Evolutionary conservation across 163 green algal genomes (phyloP), one percentile per base, ranked within the genome.

Genomic region (Trebouxia gelatinosa): DNA sequence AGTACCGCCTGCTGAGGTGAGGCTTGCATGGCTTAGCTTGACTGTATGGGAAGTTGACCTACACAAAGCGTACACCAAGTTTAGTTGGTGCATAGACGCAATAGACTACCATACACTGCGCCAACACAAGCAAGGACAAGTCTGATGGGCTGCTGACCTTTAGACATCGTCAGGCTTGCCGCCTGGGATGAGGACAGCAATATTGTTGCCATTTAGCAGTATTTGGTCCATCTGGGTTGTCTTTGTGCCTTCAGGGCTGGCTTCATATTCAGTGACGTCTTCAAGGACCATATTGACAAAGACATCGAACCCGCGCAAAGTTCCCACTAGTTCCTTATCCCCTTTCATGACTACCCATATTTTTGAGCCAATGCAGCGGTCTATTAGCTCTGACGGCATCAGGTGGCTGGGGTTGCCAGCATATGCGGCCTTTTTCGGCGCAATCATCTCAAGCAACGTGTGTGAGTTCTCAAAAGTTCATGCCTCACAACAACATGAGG

Each of bases 211-310:
- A 74, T 99, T 99, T 4, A 99, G 88, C 59, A 99, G 86, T 50
- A 99, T 99, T 78, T 96, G 88, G 54, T 98, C 92, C 83, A 99
- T 85, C 64, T 96, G 90, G 13, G 90, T 97, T 23, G 92, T 87
- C 37, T 89, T 87, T 54, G 86, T 90, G 28, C 91, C 92, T 67
- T 94, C 92, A 9, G 91, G 83, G 11, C 87, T 93, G 31, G 89
- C 81, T 77, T 99, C 94, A 32, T 91, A 93, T 83, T 99, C 96
- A 16, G 88, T 94, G 17, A 99, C 96, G 67, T 99, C 93, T 77
- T 99, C 94, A 39, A 99, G 89, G 51, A 99, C 82, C 95, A 99
- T 99, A 87, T 99, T 98, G 1, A 99, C 96, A 80, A 98, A 99
- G 1, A 97, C 92, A 77, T 99, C 96, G 80, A 99, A 99, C 7